phyloP scores from a whole-genome alignment of 495 filamentous ascomycete species.

The Hyaloscypha variabilis region DNA sequence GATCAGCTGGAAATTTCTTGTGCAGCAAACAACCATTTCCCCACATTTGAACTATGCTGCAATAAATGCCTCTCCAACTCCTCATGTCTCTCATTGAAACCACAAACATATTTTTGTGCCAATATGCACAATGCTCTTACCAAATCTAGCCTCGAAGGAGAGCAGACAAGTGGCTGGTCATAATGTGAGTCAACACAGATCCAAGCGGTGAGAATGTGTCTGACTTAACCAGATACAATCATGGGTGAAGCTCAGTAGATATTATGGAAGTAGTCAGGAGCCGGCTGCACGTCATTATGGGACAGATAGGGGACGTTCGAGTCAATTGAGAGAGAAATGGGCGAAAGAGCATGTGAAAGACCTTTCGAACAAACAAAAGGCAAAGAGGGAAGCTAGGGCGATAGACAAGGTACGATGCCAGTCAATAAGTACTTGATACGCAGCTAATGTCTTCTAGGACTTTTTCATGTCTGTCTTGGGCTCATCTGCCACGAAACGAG shows the following conservation, averaged over 20 bases:
- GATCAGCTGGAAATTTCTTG: background rate
- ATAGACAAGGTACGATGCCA: constrained; percentile 25
- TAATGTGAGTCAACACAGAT: constrained; percentile 26
- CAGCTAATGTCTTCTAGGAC: constrained; percentile 53
- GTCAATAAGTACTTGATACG: background rate
- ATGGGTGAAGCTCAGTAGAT: constrained; percentile 18
- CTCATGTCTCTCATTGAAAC: constrained; percentile 11
- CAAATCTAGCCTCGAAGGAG: constrained; percentile 30
- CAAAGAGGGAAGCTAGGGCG: constrained; percentile 30
- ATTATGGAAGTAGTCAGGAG: background rate
- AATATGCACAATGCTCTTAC: constrained; percentile 34
- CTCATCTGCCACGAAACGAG: constrained; percentile 85
- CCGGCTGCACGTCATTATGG: constrained; percentile 15
- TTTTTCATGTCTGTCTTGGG: constrained; percentile 80
- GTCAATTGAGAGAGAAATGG: constrained; percentile 29
- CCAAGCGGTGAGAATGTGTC: constrained; percentile 38
- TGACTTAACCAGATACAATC: constrained; percentile 42
- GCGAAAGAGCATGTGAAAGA: constrained; percentile 31
- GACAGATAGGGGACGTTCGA: constrained; percentile 10
- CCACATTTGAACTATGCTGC: constrained; percentile 1
- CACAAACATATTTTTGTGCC: constrained; percentile 16
- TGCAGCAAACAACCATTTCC: constrained; percentile 4
- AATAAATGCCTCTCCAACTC: background rate
- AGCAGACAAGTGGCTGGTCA: constrained; percentile 31
- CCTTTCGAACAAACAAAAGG: constrained; percentile 28